Conservation (phyloP, 352 stramenopile genomes). For the Pythium dissotocum region DNA sequence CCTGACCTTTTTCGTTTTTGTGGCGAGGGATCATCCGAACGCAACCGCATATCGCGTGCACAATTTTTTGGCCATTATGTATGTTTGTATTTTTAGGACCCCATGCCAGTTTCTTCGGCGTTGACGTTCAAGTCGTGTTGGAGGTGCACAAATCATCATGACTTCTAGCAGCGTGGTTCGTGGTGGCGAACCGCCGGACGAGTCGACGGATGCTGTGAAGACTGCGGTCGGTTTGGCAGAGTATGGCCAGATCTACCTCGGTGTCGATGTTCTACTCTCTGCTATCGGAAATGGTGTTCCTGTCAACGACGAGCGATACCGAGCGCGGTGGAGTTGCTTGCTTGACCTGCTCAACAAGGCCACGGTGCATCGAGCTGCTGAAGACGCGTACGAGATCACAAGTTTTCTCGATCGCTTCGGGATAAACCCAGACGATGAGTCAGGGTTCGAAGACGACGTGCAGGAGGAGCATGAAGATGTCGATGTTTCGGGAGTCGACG, state of each 20-base stretch:
- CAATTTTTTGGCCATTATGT: not conserved
- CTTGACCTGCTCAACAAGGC: slow-evolving; percentile 14
- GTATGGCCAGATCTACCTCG: slow-evolving; percentile 16
- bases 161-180: not conserved
- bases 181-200: not conserved
- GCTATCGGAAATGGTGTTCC: not conserved
- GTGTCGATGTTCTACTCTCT: slow-evolving; percentile 3
- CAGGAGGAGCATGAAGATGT: too few species aligned
- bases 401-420: slow-evolving; percentile 13
- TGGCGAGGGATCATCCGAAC: not conserved
- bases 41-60: not conserved
- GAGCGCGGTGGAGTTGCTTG: slow-evolving; percentile 5
- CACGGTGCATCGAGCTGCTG: slow-evolving; percentile 4
- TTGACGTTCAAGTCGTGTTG: not conserved
- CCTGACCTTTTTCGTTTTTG: not conserved
- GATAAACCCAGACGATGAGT: slow-evolving; percentile 13
- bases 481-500: too few species aligned
- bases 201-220: not conserved
- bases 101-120: not conserved
- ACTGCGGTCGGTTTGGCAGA: not conserved
- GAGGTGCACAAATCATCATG: not conserved
- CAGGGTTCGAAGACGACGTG: too few species aligned
- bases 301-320: not conserved
- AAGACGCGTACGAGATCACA: slow-evolving; percentile 20
- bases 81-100: not conserved